phyloP scores from a whole-genome alignment of 129 eudicot species.

The Sambucus nigra region DNA sequence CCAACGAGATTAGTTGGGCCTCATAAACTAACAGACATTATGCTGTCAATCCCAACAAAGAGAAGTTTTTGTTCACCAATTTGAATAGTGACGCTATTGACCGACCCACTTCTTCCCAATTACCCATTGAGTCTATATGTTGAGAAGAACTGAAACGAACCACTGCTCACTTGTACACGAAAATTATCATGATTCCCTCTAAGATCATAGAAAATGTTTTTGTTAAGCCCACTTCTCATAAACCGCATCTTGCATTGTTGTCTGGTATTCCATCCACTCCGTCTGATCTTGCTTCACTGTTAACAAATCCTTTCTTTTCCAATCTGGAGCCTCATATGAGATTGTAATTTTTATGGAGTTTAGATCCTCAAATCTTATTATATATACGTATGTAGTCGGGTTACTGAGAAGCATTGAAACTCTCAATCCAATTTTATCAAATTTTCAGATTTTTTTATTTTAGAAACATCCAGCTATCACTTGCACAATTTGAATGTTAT shows the following conservation, averaged over 20 bases:
- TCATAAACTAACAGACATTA: slow-evolving; percentile 61
- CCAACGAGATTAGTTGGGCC: slow-evolving; percentile 97
- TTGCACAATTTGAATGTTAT: too few species aligned
- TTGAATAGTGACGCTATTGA: slow-evolving; percentile 59
- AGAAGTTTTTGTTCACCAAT: too few species aligned
- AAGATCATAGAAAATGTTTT: slow-evolving; percentile 66
- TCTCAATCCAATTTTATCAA: too few species aligned
- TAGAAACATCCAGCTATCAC: too few species aligned
- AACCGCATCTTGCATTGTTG: slow-evolving; percentile 66
- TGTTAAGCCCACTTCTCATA: slow-evolving; percentile 68
- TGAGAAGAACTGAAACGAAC: slow-evolving; percentile 56
- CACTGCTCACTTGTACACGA: slow-evolving; percentile 57
- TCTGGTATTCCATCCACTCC: slow-evolving; percentile 83
- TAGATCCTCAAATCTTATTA: too few species aligned
- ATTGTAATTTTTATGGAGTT: too few species aligned
- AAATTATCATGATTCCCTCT: slow-evolving; percentile 94
- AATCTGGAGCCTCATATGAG: too few species aligned
- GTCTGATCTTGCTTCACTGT: slow-evolving; percentile 83
- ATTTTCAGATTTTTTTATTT: too few species aligned
- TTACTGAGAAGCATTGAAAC: too few species aligned
- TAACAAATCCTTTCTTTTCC: slow-evolving; percentile 82
- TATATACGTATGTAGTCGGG: too few species aligned
- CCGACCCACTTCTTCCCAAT: slow-evolving; percentile 52
- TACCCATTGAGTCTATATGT: slow-evolving; percentile 60
- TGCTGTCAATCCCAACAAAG: slow-evolving; percentile 80